Evolutionary conservation across 1,284 basidiomycete genomes (phyloP).

Genomic region (Coriolopsis trogii): DNA sequence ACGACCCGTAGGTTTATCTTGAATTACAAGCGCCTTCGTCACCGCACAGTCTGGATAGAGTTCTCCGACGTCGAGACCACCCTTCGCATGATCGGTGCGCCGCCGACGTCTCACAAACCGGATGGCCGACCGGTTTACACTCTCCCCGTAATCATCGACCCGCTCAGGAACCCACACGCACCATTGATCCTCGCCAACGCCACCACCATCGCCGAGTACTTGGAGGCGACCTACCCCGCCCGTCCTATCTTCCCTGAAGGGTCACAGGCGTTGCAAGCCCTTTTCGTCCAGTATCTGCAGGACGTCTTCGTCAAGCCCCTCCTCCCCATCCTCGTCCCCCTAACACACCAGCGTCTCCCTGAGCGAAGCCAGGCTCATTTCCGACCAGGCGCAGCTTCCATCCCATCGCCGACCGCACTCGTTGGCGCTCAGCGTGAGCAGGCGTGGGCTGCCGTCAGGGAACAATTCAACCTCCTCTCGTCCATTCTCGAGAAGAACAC

Average conservation of each 20-base stretch:
- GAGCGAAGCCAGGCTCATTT: conserved; percentile 58
- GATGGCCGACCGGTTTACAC: conserved; percentile 67
- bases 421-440: conserved; percentile 56
- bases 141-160: conserved; percentile 64
- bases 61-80: conserved; percentile 67
- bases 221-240: conserved; percentile 68
- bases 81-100: conserved; percentile 58
- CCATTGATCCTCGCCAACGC: conserved; percentile 57
- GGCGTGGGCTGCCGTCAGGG: conserved; percentile 62
- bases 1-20: conserved; percentile 57
- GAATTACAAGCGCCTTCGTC: conserved; percentile 70
- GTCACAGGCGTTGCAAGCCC: conserved; percentile 61
- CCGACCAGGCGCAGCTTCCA: conserved; percentile 27
- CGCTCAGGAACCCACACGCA: conserved; percentile 35
- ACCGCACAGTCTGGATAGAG: conserved; percentile 70
- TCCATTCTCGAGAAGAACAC: conserved; percentile 65
- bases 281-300: conserved; percentile 72
- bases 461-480: conserved; percentile 68
- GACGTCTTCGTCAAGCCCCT: conserved; percentile 68
- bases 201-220: conserved; percentile 68
- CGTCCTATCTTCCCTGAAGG: conserved; percentile 71
- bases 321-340: conserved; percentile 68
- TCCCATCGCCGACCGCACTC: conserved; percentile 31
- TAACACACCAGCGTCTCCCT: conserved; percentile 63
- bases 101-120: conserved; percentile 50